Evolutionary conservation across 306 rosid species (phyloP).

Genomic region (Fragaria iinumae): DNA sequence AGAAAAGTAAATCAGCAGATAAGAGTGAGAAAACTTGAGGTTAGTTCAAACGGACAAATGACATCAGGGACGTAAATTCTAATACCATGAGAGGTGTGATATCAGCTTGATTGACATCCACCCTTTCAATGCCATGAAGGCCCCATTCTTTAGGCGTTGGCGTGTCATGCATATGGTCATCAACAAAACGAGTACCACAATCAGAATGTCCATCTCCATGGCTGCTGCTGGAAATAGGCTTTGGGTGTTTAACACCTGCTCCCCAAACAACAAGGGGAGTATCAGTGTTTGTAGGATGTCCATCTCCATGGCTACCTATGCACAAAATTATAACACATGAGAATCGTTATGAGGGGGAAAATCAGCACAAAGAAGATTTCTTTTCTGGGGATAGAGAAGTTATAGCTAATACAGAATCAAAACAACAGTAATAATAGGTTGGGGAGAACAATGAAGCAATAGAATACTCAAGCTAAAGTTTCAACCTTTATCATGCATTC

Average conservation of each 20-base stretch:
- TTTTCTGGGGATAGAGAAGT: not conserved
- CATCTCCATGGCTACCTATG: conserved; percentile 92
- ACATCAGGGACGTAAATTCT: conserved; percentile 15
- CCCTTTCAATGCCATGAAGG: conserved; percentile 76
- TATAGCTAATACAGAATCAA: not conserved
- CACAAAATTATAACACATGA: conserved; percentile 22
- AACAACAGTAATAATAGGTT: not conserved
- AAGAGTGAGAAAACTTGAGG: conserved; percentile 32
- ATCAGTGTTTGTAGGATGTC: conserved; percentile 91
- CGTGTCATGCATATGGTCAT: conserved; percentile 74
- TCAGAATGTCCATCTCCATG: conserved; percentile 44
- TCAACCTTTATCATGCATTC: conserved; percentile 91
- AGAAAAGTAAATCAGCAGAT: conserved; percentile 34
- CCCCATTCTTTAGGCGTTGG: conserved; percentile 88
- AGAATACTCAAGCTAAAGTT: conserved; percentile 19
- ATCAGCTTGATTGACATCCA: conserved; percentile 93
- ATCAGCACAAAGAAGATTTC: conserved; percentile 8
- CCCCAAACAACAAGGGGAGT: conserved; percentile 98
- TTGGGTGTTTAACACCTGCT: conserved; percentile 81
- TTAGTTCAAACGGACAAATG: conserved; percentile 14
- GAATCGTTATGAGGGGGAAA: conserved; percentile 18
- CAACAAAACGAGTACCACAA: conserved; percentile 67
- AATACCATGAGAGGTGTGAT: conserved; percentile 90
- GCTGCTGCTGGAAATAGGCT: conserved; percentile 61
- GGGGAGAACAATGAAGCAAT: conserved; percentile 13